Evolutionary conservation across 2,329 filamentous ascomycete genomes (phyloP), one percentile per base, ranked within the genome.

Genomic region (Fusarium sp.): DNA sequence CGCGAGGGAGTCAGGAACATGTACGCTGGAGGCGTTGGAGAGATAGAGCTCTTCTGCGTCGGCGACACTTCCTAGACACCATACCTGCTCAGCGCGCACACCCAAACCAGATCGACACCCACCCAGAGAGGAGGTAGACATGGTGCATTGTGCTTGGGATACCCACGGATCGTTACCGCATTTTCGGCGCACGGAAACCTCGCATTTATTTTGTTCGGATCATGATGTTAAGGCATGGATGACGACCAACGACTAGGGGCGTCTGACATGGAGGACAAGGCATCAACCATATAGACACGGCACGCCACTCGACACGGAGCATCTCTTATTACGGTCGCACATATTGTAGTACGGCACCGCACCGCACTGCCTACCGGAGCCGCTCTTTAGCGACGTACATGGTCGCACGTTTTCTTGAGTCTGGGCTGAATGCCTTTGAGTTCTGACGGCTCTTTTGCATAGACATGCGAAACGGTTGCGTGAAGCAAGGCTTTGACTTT

Each of bases 31-130:
- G 91, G 93, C 75, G 91, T 97, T 50, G 95, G 94, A 75, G 95
- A 98, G 87, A 97, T 98, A 82, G 94, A 97, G 82, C 90, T 97
- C 70, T 96, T 93, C 85, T 96, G 94, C 84, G 86, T 92, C 74
- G 86, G 90, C 80, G 88, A 87, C 70, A 85, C 80, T 60, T 77
- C 79, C 67, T 77, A 74, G 70, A 73, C 35, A 67, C 40, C 37
- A 8, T 20, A 57, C 32, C 9, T 22, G 43, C n/a, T 58, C 35
- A 25, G 43, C 43, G n/a, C 58, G 54, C 70, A 64, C 45, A 65
- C 59, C 50, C 38, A 54, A 64, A 68, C 33, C 52, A 35, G 59
- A 70, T 67, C 30, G 38, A 69, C 47, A 52, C 47, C 47, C 47
- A 52, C 61, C 62, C 30, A 56, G 63, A 65, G 66, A 73, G 57